Evolutionary conservation across 2,329 filamentous ascomycete species (phyloP).

Genomic region (Claviceps lovelessii): DNA sequence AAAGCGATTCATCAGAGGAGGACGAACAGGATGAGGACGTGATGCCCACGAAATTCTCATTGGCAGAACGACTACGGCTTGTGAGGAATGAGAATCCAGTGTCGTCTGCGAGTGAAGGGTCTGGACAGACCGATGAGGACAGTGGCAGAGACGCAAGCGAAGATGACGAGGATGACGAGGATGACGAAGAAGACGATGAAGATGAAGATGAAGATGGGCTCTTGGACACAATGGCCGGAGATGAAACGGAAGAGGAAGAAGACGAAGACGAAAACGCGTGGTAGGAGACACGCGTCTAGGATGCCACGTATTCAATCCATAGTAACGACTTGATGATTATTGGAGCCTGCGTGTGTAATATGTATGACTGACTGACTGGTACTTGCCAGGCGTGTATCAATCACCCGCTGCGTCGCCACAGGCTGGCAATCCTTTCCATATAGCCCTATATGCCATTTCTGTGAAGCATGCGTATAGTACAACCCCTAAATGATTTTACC

Average conservation of each 20-base stretch:
- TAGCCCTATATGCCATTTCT: too few species aligned
- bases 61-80: conserved; percentile 12
- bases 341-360: neutral
- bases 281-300: neutral
- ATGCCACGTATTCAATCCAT: neutral
- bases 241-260: conserved; percentile 16
- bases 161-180: neutral
- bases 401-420: too few species aligned
- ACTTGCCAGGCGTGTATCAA: too few species aligned
- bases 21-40: conserved; percentile 6
- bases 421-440: too few species aligned
- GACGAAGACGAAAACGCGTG: conserved; percentile 7
- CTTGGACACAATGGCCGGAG: conserved; percentile 20
- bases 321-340: neutral
- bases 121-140: conserved; percentile 8
- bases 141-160: conserved; percentile 11
- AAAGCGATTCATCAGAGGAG: conserved; percentile 3
- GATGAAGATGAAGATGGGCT: conserved; percentile 9
- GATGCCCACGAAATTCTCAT: conserved; percentile 7
- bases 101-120: conserved; percentile 8
- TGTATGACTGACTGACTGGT: neutral
- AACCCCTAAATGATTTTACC: too few species aligned
- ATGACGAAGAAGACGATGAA: conserved; percentile 8
- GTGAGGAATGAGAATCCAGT: conserved; percentile 9
- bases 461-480: too few species aligned